Evolutionary conservation across 805 yeast species (phyloP), one percentile per base, ranked within the genome.

Genomic region (Wickerhamomyces hampshirensis): DNA sequence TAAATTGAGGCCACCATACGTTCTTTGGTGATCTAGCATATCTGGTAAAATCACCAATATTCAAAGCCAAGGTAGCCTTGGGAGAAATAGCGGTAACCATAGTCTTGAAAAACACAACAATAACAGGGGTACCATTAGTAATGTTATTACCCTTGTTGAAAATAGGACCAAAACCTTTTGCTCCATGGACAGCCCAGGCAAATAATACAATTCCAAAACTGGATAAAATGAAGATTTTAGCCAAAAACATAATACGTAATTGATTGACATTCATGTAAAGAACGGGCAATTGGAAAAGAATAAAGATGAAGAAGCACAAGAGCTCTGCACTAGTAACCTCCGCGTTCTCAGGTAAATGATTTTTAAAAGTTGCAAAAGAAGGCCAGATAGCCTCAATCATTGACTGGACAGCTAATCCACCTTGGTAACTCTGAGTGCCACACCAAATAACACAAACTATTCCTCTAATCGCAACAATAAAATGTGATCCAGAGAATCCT

Each of bases 351-450:
- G 52, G 46, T 5, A 47, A 18, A 16, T 34, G 45, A 29, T 83
- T 71, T 10, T 59, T 57, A 52, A 61, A 57, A 29, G 52, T 48
- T 1, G 53, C 45, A 33, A 59, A 35, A 66, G 81, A 66, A 73
- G 54, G 51, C 50, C 54, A 84, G 30, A 84, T 73, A 3, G 88
- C 66, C 37, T 71, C 59, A 36, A 84, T 63, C 85, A 83, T 80
- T 26, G 80, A 64, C 46, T 74, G 69, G 16, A 84, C 73, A 64
- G 87, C 79, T 44, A 80, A 76, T 13, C 88, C 93, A 33, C 87
- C 84, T 34, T 83, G 72, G 59, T 80, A 74, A 12, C 80, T 65
- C 51, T 83, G 91, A 14, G 81, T 84, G 35, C 86, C 79, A 50
- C 78, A 82, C 93, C 94, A 84, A 24, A 55, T 28, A 45, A 53